Conservation (phyloP, 2,329 filamentous ascomycete genomes). For the Botrytis tulipae region DNA sequence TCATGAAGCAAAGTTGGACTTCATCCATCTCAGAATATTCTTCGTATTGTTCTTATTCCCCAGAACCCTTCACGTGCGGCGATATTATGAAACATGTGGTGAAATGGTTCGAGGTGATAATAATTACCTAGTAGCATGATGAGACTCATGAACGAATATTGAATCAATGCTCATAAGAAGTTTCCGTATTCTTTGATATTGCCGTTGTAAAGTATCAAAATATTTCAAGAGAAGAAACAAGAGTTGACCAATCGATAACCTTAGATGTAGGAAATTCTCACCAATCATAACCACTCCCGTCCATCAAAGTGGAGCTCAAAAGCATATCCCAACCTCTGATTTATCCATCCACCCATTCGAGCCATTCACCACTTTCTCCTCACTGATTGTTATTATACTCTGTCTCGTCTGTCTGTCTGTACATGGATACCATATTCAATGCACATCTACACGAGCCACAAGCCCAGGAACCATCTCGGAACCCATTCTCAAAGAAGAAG, state of each 20-base stretch:
- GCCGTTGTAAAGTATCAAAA: not conserved
- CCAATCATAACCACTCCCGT: not conserved
- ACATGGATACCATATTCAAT: not conserved
- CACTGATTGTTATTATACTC: not conserved
- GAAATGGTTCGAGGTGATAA: not conserved
- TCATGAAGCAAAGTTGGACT: not conserved
- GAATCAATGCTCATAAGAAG: not conserved
- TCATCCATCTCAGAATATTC: not conserved
- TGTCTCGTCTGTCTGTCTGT: not conserved
- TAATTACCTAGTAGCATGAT: not conserved
- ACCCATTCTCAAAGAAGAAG: constrained; percentile 13
- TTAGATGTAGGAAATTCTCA: not conserved
- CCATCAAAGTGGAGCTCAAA: not conserved
- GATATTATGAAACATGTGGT: not conserved
- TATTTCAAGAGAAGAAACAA: not conserved
- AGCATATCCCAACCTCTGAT: not conserved
- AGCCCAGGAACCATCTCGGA: not conserved
- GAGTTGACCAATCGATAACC: not conserved
- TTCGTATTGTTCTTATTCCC: not conserved
- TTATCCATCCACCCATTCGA: not conserved
- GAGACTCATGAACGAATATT: not conserved
- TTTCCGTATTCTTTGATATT: not conserved
- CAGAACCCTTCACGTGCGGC: not conserved
- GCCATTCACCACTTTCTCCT: not conserved
- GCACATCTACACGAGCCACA: not conserved